Evolutionary conservation across 192 early-diverging fungal genomes (phyloP), one percentile per base, ranked within the genome.

Genomic region (Funneliformis mosseae): DNA sequence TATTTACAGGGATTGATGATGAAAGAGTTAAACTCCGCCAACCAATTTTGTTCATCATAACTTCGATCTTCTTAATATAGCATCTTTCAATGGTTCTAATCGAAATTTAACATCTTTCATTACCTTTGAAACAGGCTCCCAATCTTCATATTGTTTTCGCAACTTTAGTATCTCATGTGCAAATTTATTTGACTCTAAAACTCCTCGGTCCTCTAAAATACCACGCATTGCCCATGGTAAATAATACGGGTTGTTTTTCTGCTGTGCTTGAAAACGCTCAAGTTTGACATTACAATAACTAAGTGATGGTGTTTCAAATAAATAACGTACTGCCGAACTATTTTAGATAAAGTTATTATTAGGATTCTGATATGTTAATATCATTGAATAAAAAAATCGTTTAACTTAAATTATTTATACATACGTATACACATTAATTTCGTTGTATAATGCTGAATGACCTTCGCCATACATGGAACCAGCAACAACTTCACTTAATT

Each of bases 181-280:
- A 23, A 97, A 87, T 8, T 72, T 76, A 16, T 86, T 73, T 61
- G 90, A 87, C 18, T 83, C 76, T 10, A 82, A 62, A 6, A 97
- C 91, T n/a, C 81, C 83, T 39, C 91, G 83, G 61, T 96, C 94
- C 21, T 93, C 91, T 79, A 89, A 87, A 18, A 99, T 87, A 18
- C 92, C 91, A 28, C 95, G 94, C 92, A 99, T 93, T 16, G 96
- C 95, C 96, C 96, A 98, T 11, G 97, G 96, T 9, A 99, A 85
- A 84, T 90, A 94, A 81, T 92, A 97, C n/a, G 96, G 96, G 74
- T 99, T 99, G 59, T 94, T 83, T 28, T 88, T 87, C n/a, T 85
- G 67, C 38, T 89, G 89, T 3, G 96, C 95, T 21, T 84, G 81
- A 64, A 97, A 93, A 6, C 85, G 83, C 2, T 90, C 79, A 5